These are phyloP conservation scores for Raffaelea ambrosiae DNA, from an alignment of 2,329 filamentous ascomycete genomes.

Conservation along the genomic window DNA sequence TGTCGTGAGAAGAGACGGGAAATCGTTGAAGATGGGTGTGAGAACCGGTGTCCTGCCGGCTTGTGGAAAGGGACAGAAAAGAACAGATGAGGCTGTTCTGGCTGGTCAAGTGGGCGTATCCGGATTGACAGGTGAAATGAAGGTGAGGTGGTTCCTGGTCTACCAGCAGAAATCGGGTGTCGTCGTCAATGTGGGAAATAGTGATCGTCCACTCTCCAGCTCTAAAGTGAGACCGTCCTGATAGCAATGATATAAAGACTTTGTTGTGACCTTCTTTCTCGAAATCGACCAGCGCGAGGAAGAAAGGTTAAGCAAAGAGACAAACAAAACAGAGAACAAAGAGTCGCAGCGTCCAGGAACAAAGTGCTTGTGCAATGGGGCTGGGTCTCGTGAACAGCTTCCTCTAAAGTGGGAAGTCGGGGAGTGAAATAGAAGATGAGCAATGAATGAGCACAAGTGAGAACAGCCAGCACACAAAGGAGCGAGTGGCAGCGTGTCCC, in stretches of 20 bases:
- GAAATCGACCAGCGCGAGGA: constrained; percentile 1
- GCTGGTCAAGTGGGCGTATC: neutral
- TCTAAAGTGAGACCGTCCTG: constrained; percentile 1
- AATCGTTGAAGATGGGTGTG: neutral
- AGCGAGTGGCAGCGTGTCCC: neutral
- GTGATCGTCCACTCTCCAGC: no score
- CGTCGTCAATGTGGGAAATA: no score
- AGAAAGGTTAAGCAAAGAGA: neutral
- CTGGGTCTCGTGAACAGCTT: no score
- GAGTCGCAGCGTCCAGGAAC: no score
- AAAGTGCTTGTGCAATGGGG: no score
- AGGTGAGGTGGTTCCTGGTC: neutral
- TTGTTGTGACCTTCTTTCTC: neutral
- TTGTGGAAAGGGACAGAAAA: neutral
- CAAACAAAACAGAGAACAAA: neutral
- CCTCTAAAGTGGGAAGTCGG: neutral
- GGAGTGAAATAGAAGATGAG: neutral
- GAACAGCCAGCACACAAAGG: no score
- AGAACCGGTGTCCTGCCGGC: constrained; percentile 9
- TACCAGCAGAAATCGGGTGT: constrained; percentile 1
- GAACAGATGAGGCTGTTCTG: neutral
- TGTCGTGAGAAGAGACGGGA: neutral
- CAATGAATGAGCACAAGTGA: no score
- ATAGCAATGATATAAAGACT: neutral
- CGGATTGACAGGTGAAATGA: neutral